A percentile compares a stretch with the other conserved stretches of the same genome.
Evolutionary conservation across 352 stramenopile species (phyloP).

Genomic region (Phytophthora europaea): DNA sequence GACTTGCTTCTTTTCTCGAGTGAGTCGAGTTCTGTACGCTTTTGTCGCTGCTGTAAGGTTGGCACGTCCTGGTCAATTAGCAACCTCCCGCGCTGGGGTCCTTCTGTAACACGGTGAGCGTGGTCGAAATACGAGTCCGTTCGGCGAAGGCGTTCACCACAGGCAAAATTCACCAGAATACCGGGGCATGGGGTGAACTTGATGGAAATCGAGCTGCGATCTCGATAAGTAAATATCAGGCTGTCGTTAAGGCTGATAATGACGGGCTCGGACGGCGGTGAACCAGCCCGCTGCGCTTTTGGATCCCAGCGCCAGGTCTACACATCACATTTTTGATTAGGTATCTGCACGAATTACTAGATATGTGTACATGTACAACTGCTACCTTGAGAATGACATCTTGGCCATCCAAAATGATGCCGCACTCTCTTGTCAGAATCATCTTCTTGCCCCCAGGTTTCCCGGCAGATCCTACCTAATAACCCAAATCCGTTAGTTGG

Average conservation of each 20-base stretch:
- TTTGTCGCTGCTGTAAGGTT: slow-evolving; percentile 77
- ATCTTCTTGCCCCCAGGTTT: slow-evolving; percentile 65
- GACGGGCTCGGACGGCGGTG: slow-evolving; percentile 63
- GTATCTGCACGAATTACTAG: background rate
- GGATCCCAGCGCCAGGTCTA: slow-evolving; percentile 75
- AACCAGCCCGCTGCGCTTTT: slow-evolving; percentile 73
- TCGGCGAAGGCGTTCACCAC: slow-evolving; percentile 74
- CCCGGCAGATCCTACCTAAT: slow-evolving; percentile 67
- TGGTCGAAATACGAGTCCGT: slow-evolving; percentile 80
- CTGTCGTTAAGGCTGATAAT: slow-evolving; percentile 79
- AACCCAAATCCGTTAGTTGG: background rate
- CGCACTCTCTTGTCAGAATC: slow-evolving; percentile 72
- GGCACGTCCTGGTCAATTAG: slow-evolving; percentile 63
- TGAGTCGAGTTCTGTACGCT: slow-evolving; percentile 72
- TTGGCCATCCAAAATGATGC: slow-evolving; percentile 60
- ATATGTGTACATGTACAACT: too few relatives aligned
- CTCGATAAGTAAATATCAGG: slow-evolving; percentile 75
- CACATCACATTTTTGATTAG: background rate
- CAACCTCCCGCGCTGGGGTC: slow-evolving; percentile 64
- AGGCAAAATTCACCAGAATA: slow-evolving; percentile 71
- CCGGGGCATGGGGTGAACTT: slow-evolving; percentile 70
- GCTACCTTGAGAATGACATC: slow-evolving; percentile 67
- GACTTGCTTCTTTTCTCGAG: slow-evolving; percentile 82
- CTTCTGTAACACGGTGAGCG: slow-evolving; percentile 45
- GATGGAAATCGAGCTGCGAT: slow-evolving; percentile 71